Evolutionary conservation across 306 rosid genomes (phyloP).

Genomic region (Malus orientalis): DNA sequence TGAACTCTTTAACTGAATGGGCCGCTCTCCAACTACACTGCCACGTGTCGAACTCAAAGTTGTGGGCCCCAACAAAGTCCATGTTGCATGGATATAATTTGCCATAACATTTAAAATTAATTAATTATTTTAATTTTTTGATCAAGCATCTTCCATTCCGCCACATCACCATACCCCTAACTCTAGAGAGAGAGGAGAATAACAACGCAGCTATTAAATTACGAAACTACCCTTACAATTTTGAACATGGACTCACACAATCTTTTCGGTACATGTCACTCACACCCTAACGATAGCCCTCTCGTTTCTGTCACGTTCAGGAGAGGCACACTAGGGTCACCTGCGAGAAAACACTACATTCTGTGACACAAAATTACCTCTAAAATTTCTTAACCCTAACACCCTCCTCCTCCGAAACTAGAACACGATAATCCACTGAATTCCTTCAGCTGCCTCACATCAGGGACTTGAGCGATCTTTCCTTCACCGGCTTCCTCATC

Average conservation of each 20-base stretch:
- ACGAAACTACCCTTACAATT: conserved; percentile 14
- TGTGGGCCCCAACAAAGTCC: neutral
- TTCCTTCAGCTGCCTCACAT: conserved; percentile 37
- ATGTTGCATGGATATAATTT: neutral
- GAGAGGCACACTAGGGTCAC: conserved; percentile 30
- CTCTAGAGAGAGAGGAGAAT: neutral
- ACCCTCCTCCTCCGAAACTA: neutral
- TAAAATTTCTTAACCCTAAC: conserved; percentile 7
- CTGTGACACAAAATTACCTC: conserved; percentile 7
- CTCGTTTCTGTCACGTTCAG: conserved; percentile 5
- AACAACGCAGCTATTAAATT: neutral
- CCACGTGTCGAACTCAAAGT: neutral
- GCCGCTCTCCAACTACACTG: neutral
- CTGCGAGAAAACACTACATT: conserved; percentile 19
- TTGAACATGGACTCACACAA: neutral
- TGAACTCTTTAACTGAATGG: neutral
- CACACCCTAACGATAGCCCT: conserved; percentile 20
- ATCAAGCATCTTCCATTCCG: neutral
- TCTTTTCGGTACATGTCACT: conserved; percentile 10
- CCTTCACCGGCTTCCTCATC: conserved; percentile 79
- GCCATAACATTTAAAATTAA: neutral
- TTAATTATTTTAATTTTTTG: neutral
- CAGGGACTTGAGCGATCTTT: conserved; percentile 74
- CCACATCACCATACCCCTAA: neutral
- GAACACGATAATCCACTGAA: neutral